These are phyloP conservation scores for Corinectria fuckeliana DNA, from an alignment of 2,329 filamentous ascomycete species.

Conservation along the genomic window DNA sequence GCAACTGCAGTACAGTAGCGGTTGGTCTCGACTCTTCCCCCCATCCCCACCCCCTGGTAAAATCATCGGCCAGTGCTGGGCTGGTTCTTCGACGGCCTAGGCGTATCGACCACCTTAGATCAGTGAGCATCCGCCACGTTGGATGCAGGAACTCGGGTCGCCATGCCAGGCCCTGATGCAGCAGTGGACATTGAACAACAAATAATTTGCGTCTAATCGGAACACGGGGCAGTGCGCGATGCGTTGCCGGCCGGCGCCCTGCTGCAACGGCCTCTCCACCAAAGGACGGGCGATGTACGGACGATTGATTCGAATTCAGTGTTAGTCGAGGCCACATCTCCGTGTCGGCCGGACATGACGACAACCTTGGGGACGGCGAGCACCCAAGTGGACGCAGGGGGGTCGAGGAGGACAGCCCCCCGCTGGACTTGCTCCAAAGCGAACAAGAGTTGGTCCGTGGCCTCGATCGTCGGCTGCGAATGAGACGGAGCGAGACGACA, in stretches of 20 bases:
- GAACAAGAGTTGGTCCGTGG: slow-evolving; percentile 42
- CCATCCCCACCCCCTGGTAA: too few relatives aligned
- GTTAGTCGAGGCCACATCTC: slow-evolving; percentile 7
- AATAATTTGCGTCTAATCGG: slow-evolving; percentile 18
- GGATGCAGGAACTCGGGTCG: slow-evolving; percentile 38
- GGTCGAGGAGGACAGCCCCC: slow-evolving; percentile 1
- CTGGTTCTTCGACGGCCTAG: slow-evolving; percentile 20
- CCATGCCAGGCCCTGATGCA: slow-evolving; percentile 23
- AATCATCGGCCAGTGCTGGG: slow-evolving; percentile 24
- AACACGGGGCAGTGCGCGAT: slow-evolving; percentile 23
- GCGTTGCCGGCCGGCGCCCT: slow-evolving; percentile 14
- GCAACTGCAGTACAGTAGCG: slow-evolving; percentile 16
- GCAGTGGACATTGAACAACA: slow-evolving; percentile 22
- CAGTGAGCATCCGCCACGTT: slow-evolving; percentile 39
- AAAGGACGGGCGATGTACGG: background rate
- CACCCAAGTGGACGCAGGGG: slow-evolving; percentile 3
- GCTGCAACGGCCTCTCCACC: background rate
- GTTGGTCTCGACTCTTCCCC: slow-evolving; percentile 21
- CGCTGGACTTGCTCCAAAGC: slow-evolving; percentile 14
- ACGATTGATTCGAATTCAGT: background rate
- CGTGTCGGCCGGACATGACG: slow-evolving; percentile 10
- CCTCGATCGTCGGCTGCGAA: slow-evolving; percentile 31
- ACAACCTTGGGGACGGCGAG: slow-evolving; percentile 2
- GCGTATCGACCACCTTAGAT: slow-evolving; percentile 20
- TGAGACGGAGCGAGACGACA: slow-evolving; percentile 36